Conservation (phyloP, 2,329 filamentous ascomycete genomes). For the Fusarium staphyleae region DNA sequence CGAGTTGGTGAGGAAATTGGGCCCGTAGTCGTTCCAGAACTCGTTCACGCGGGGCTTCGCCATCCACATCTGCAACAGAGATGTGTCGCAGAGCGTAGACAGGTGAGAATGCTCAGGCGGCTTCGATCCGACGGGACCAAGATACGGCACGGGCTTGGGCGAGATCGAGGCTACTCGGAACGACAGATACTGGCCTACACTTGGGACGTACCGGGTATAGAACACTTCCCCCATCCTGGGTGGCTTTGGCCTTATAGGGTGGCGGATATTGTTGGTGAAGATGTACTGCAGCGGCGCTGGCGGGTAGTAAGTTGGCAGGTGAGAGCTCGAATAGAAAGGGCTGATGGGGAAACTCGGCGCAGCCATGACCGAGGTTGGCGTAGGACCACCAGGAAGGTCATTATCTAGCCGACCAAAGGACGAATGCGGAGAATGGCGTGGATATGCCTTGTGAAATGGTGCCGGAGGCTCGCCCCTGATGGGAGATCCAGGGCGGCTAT, state of each 20-base stretch:
- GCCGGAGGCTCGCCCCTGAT: slow-evolving; percentile 43
- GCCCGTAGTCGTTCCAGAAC: slow-evolving; percentile 79
- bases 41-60: slow-evolving; percentile 80
- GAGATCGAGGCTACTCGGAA: slow-evolving; percentile 84
- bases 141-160: slow-evolving; percentile 66
- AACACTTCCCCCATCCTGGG: slow-evolving; percentile 90
- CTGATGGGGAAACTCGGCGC: slow-evolving; percentile 58
- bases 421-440: slow-evolving; percentile 41
- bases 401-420: slow-evolving; percentile 39
- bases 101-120: slow-evolving; percentile 52
- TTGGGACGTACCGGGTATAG: slow-evolving; percentile 87
- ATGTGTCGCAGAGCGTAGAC: slow-evolving; percentile 57
- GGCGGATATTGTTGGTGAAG: slow-evolving; percentile 78
- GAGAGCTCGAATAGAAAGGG: slow-evolving; percentile 82
- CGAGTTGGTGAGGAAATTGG: slow-evolving; percentile 70
- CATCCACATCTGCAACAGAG: slow-evolving; percentile 85
- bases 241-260: slow-evolving; percentile 87
- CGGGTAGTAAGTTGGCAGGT: slow-evolving; percentile 90
- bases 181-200: slow-evolving; percentile 81
- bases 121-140: slow-evolving; percentile 61
- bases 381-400: slow-evolving; percentile 51
- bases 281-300: slow-evolving; percentile 83
- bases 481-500: slow-evolving; percentile 63
- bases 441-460: slow-evolving; percentile 32
- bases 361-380: slow-evolving; percentile 45